phyloP scores from a whole-genome alignment of 2,329 filamentous ascomycete genomes.

The Talaromyces sp. region DNA sequence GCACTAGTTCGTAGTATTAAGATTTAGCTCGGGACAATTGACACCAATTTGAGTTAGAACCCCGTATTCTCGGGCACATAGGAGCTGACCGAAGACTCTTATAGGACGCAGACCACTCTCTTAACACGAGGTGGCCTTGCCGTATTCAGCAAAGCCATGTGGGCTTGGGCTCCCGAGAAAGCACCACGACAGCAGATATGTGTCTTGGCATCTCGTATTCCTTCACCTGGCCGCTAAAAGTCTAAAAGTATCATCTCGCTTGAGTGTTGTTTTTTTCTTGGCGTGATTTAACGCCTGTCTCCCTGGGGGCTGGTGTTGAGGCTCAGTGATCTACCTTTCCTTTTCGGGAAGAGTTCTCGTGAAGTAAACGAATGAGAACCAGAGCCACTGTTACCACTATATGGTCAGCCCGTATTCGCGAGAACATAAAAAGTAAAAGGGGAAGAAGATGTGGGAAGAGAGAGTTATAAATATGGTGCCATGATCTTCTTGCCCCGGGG shows the following conservation, averaged over 20 bases:
- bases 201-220: constrained; percentile 2
- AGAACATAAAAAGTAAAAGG: neutral
- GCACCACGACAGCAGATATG: neutral
- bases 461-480: neutral
- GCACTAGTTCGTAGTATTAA: too few relatives aligned
- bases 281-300: neutral
- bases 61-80: neutral
- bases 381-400: neutral
- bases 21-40: neutral
- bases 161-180: neutral
- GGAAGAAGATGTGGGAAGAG: neutral
- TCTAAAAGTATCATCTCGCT: neutral
- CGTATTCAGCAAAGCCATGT: neutral
- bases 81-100: neutral
- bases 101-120: constrained; percentile 3
- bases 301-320: neutral
- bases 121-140: constrained; percentile 1
- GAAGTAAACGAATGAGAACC: neutral
- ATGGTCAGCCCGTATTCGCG: neutral
- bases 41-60: neutral
- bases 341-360: neutral
- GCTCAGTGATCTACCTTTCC: neutral
- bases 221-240: neutral
- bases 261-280: neutral
- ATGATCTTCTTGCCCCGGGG: neutral